Conservation (phyloP, 768 basidiomycete species). For the Boletellus sp. region DNA sequence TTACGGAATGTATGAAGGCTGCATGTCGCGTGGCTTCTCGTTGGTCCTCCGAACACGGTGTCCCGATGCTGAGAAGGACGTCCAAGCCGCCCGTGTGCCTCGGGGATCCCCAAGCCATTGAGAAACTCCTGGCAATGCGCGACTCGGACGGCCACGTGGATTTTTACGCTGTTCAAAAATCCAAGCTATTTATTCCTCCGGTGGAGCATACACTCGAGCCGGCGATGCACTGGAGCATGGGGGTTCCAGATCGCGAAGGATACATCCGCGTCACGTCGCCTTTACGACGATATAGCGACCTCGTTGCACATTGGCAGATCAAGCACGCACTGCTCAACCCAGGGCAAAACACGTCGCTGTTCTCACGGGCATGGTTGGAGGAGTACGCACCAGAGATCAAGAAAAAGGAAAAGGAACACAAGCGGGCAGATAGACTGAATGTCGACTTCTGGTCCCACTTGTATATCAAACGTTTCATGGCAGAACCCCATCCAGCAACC, state of each 20-base stretch:
- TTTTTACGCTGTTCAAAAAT: constrained; percentile 32
- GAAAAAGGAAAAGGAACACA: constrained; percentile 34
- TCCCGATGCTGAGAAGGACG: constrained; percentile 65
- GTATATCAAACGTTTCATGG: constrained; percentile 39
- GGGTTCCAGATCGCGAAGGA: constrained; percentile 68
- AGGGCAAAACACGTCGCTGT: constrained; percentile 35
- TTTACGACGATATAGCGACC: constrained; percentile 77
- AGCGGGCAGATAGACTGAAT: constrained; percentile 32
- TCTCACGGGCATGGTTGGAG: constrained; percentile 45
- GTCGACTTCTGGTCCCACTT: constrained; percentile 39
- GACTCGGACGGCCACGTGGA: constrained; percentile 44
- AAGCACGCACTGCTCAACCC: constrained; percentile 62
- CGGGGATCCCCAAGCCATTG: constrained; percentile 33
- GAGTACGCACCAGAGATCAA: constrained; percentile 38
- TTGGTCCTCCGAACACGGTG: constrained; percentile 55
- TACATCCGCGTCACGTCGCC: constrained; percentile 86
- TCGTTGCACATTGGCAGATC: constrained; percentile 91
- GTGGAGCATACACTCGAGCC: constrained; percentile 52
- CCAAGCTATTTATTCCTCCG: constrained; percentile 32
- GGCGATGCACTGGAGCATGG: constrained; percentile 63
- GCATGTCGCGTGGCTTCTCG: constrained; percentile 73
- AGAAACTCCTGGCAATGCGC: constrained; percentile 48
- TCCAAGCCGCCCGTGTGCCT: constrained; percentile 31
- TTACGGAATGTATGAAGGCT: constrained; percentile 80
- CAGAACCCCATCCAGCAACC: constrained; percentile 16